Conservation (phyloP, 768 basidiomycete genomes). For the Rhodotorula sphaerocarpa region DNA sequence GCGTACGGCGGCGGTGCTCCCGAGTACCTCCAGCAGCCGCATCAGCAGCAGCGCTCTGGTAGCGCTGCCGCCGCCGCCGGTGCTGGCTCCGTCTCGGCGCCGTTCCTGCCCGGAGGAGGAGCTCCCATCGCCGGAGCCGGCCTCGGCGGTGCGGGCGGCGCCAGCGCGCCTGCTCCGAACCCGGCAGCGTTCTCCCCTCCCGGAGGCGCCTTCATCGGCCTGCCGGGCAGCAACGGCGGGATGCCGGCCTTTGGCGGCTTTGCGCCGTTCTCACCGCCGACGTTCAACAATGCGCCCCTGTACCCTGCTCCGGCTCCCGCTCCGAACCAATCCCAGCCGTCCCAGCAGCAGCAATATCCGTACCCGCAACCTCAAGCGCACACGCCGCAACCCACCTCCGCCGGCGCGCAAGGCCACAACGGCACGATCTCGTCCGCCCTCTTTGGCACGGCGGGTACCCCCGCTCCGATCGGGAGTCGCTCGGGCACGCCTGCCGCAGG, state of each 20-base stretch:
- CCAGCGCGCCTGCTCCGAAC: not conserved
- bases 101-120: not conserved
- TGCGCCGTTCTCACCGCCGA: constrained; percentile 27
- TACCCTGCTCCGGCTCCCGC: not conserved
- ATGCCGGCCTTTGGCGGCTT: constrained; percentile 22
- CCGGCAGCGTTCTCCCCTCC: constrained; percentile 17
- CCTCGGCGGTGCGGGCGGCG: not conserved
- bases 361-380: not conserved
- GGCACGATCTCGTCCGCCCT: constrained; percentile 6
- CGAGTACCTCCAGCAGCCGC: constrained; percentile 1
- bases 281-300: constrained; percentile 24
- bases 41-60: not conserved
- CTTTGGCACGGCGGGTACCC: constrained; percentile 9
- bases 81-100: too few species aligned
- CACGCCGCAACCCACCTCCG: not conserved
- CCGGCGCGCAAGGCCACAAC: not conserved
- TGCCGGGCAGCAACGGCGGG: constrained; percentile 4
- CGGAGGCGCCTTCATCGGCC: constrained; percentile 5
- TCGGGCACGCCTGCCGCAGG: constrained; percentile 11
- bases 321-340: not conserved
- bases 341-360: constrained; percentile 1
- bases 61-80: not conserved
- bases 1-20: not conserved
- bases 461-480: constrained; percentile 23
- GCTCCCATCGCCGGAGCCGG: not conserved